Base-by-base conservation (phyloP, 2,329 filamentous ascomycete genomes). In the Colletotrichum coccodes region DNA sequence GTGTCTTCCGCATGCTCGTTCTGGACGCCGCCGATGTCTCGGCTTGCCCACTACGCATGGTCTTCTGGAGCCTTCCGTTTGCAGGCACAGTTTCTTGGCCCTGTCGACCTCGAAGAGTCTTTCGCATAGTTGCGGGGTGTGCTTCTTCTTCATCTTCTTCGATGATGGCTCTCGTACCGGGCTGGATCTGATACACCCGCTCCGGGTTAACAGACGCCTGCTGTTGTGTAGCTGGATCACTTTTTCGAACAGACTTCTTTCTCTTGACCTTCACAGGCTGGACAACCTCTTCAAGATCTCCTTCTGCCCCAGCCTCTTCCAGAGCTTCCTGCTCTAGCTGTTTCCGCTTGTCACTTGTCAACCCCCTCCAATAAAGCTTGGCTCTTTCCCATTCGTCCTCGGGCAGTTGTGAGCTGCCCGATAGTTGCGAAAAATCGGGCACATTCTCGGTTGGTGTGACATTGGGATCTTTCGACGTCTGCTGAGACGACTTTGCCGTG, bases 341-440 rank as follows among this genome's bases (percentile, higher is more conserved):
- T 7, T 86, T 86, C 49, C 90, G 87, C 74, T 90, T 89, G 36
- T 91, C 87, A 2, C 84, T 82, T 8, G 86, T 90, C 7, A 94
- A 78, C 59, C 88, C 87, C 70, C 86, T 89, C 92, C 92, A 94
- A 73, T 91, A 93, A 0, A 87, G 82, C 73, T 91, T 92, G 18
- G 90, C 87, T 60, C 87, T 85, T 70, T 90, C 88, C 92, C 92
- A 94, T 62, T 91, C 88, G 69, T 84, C 81, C n/a, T 66, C 66
- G 58, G 72, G 56, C 21, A 50, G 49, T 3, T 57, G 60, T 9
- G 23, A 12, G 11, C 40, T 12, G 26, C 30, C 18, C 9, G 46
- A 36, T 2, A 36, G 3, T n/a, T 49, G 26, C 7, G 42, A 21
- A 8, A 32, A 26, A 5, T 18, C 38, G 4, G n/a, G n/a, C 9